Percentiles rank a stretch among this genome's conserved stretches.
Conservation (phyloP, 169 alveolate species). For the Cryptosporidium sp. region DNA sequence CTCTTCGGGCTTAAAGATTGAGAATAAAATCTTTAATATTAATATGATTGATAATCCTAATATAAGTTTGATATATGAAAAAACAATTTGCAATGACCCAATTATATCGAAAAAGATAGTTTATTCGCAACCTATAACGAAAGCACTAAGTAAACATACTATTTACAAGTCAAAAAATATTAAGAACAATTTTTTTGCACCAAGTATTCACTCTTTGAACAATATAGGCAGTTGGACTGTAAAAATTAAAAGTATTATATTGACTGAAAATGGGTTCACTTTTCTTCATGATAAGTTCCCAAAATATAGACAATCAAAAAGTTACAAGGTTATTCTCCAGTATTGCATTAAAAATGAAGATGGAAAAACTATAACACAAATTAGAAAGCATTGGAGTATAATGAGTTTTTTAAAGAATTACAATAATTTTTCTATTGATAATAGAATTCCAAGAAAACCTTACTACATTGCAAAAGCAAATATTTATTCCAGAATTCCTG, state of each 20-base stretch:
- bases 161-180: not conserved
- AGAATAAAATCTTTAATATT: not conserved
- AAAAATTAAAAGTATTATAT: not conserved
- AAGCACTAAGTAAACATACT: not conserved
- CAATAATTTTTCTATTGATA: not conserved
- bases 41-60: not conserved
- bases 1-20: not conserved
- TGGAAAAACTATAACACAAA: not conserved
- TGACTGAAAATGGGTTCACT: constrained; percentile 36
- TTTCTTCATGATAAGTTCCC: constrained; percentile 26
- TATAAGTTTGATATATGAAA: constrained; percentile 22
- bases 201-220: not conserved
- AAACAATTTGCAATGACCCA: constrained; percentile 48
- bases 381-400: constrained; percentile 31
- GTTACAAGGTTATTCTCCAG: constrained; percentile 8
- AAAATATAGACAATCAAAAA: not conserved
- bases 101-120: not conserved
- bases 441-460: not conserved
- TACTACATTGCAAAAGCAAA: constrained; percentile 18
- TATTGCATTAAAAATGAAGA: constrained; percentile 25
- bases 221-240: constrained; percentile 40
- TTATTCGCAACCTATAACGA: not conserved
- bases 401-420: not conserved
- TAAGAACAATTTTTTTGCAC: not conserved
- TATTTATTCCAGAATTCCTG: constrained; percentile 63